Base-by-base conservation (phyloP, 1,284 basidiomycete species). In the Anthracocystis walkeri region DNA sequence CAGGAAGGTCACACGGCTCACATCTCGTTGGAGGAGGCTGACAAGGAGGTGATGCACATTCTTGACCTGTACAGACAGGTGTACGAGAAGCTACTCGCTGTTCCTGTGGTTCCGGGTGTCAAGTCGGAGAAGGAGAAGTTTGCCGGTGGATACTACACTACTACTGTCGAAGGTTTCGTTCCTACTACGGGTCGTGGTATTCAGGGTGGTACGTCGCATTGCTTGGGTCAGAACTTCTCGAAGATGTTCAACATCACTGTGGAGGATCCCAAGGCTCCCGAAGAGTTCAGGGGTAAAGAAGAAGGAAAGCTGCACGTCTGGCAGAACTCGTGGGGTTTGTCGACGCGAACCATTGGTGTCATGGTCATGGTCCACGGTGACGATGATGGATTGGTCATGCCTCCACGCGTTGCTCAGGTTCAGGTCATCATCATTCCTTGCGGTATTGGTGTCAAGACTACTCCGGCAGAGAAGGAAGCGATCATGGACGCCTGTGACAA, bases 41-140 rank as follows among this genome's bases (percentile, higher is more conserved):
- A 94, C 84, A 88, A 87, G 70, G 97, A 99, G 87, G 96, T 99
- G 12, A 90, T 89, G 49, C 90, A 96, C 73, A 99, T 99, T 81
- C 91, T 99, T 80, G 94, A 97, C 64, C 91, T 98, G 71, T 99
- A 99, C 88, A 91, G 93, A 40, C 91, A 91, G 68, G 92, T 99
- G n/a, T 99, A 96, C 87, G 93, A 95, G 86, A 95, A 99, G 69
- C 90, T 99, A 21, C 92, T 99, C 54, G 96, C 96, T 51, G 94
- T 99, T 44, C 96, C 97, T 55, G 95, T 99, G 86, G 92, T 98
- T 73, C 93, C 93, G 12, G 96, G 96, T 78, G 88, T 96, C 86
- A 99, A 99, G 87, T 97, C 95, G 14, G 95, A 97, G 86, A 99
- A 99, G 87, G 96, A 99, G 87, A 99, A 98, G 87, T 99, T 99